Evolutionary conservation across 208 protist genomes (phyloP), one percentile per base, ranked within the genome.

Genomic region (Porcisia deanei): DNA sequence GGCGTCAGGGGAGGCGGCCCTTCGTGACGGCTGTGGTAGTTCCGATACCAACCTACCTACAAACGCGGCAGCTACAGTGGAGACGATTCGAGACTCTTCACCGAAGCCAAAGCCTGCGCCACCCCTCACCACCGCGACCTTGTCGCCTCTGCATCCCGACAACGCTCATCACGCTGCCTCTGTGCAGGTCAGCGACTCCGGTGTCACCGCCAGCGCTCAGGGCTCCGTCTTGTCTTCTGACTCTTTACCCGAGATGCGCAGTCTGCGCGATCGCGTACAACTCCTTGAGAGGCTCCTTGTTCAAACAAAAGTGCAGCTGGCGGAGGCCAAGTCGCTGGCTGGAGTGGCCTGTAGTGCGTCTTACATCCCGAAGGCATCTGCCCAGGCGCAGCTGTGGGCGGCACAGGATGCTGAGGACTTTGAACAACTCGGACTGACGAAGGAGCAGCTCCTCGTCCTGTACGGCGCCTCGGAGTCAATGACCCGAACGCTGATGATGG

Each of bases 281-380:
- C 39, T 84, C 45, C 75, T 86, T 4, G 82, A 86, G 60, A 57
- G 59, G 69, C 30, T 79, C 39, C 78, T 86, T n/a, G 75, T 80
- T 1, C 53, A 86, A 53, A 52, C 82, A 3, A 86, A 83, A 59
- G 70, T 80, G 41, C 77, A 83, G 52, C 30, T 86, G 20, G 82
- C 82, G 18, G 68, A 82, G 64, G 73, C 82, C 20, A 79, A 71
- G 57, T 72, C 73, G 58, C 18, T 80, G 61, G 73, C 53, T 22
- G 75, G 67, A 16, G 60, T 45, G 52, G 47, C 45, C 25, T 66
- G 39, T 12, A n/a, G 74, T 7, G 64, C 53, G 2, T 47, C 74
- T 54, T 67, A 63, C 30, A 2, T 73, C 45, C 2, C 57, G 3
- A 16, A 39, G 16, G 47, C 65, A 25, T 78, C 74, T 16, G 6